Conservation (phyloP, 2,329 filamentous ascomycete species). For the Apiospora arundinis region DNA sequence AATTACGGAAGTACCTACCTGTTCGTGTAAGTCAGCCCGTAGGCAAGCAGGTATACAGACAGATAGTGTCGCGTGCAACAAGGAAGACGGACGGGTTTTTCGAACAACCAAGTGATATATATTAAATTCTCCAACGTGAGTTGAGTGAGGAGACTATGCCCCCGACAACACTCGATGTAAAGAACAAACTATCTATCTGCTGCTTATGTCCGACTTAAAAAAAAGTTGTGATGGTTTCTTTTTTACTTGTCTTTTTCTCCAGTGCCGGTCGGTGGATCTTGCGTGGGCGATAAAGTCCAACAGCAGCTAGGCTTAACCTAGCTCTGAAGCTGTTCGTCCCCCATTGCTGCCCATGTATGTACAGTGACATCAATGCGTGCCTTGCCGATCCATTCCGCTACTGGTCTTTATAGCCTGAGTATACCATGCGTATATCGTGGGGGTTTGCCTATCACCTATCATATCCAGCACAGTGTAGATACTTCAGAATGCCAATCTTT, state of each 20-base stretch:
- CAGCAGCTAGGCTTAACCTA: background rate
- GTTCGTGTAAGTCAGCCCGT: too few species aligned
- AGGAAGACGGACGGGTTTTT: background rate
- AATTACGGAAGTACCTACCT: background rate
- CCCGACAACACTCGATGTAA: background rate
- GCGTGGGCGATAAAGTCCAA: background rate
- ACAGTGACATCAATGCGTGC: slow-evolving; percentile 1
- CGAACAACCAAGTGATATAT: slow-evolving; percentile 9
- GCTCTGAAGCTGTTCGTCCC: slow-evolving; percentile 9
- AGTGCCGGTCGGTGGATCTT: slow-evolving; percentile 8
- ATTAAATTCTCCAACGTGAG: background rate
- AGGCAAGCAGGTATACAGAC: too few species aligned
- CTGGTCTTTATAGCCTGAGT: background rate
- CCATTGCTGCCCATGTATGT: slow-evolving; percentile 15
- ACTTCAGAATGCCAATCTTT: slow-evolving; percentile 8
- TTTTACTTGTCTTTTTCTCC: background rate
- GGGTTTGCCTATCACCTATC: slow-evolving; percentile 16
- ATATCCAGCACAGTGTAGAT: slow-evolving; percentile 19
- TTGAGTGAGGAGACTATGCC: background rate
- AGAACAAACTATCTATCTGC: background rate
- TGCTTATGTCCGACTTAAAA: background rate
- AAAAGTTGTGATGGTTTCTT: background rate
- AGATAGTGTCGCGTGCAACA: background rate
- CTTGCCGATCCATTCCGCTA: slow-evolving; percentile 14
- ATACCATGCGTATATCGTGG: slow-evolving; percentile 6